A percentile compares a stretch with the other conserved stretches of the same genome.
phyloP scores from a whole-genome alignment of 176 grass and related monocot species.

The Themeda triandra region DNA sequence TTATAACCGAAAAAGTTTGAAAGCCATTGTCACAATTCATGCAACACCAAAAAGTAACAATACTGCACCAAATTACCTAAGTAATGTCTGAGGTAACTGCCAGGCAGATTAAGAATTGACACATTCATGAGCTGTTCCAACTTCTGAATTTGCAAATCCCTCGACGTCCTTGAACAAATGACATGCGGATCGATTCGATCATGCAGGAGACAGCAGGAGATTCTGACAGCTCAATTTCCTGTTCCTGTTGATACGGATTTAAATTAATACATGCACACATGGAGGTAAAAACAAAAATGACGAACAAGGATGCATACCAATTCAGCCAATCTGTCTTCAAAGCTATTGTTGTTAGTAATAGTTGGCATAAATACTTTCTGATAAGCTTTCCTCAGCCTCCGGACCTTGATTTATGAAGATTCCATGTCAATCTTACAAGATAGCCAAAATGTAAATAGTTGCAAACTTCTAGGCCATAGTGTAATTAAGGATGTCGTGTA shows the following conservation, averaged over 20 bases:
- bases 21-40: neutral
- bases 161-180: slow-evolving; percentile 64
- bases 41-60: neutral
- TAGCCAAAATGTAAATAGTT: neutral
- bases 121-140: slow-evolving; percentile 40
- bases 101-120: slow-evolving; percentile 3
- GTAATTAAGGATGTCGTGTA: neutral
- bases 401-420: slow-evolving; percentile 43
- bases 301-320: slow-evolving; percentile 43
- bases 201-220: slow-evolving; percentile 51
- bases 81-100: neutral
- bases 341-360: slow-evolving; percentile 29
- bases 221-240: slow-evolving; percentile 36
- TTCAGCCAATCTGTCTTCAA: slow-evolving; percentile 72
- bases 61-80: neutral
- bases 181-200: slow-evolving; percentile 78
- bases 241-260: slow-evolving; percentile 40
- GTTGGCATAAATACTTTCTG: slow-evolving; percentile 79
- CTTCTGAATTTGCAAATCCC: slow-evolving; percentile 93
- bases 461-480: slow-evolving; percentile 3
- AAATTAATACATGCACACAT: slow-evolving; percentile 19
- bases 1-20: neutral
- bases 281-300: neutral
- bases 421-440: neutral
- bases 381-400: slow-evolving; percentile 74